Conservation (phyloP, 176 grass and related monocot genomes). For the Carex littledalei region DNA sequence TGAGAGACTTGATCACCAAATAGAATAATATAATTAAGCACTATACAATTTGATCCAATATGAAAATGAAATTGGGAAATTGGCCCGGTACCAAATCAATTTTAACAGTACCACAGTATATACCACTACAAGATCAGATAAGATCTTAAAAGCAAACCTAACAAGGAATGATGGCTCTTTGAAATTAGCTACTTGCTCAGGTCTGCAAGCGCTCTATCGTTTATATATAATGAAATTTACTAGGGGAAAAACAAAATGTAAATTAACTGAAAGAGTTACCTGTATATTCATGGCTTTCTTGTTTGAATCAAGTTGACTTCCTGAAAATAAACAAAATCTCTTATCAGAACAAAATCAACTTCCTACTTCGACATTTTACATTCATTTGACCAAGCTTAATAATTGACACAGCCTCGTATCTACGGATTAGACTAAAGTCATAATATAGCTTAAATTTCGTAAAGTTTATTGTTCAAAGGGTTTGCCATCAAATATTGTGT, state of each 20-base stretch:
- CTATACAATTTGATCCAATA: background rate
- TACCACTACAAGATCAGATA: background rate
- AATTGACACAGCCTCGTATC: background rate
- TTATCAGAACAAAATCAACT: background rate
- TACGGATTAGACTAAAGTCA: background rate
- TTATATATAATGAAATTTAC: background rate
- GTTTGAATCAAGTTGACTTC: conserved; percentile 56
- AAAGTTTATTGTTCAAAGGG: background rate
- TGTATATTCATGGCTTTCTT: conserved; percentile 69
- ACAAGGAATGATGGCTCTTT: background rate
- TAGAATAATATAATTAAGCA: background rate
- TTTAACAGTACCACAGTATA: background rate
- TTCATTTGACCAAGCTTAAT: background rate
- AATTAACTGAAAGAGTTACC: conserved; percentile 23
- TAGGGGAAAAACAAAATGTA: background rate
- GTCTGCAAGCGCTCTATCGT: background rate
- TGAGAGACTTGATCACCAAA: background rate
- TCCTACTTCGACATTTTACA: background rate
- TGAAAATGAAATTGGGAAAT: background rate
- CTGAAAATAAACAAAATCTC: background rate
- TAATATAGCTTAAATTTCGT: background rate
- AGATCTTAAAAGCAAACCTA: background rate
- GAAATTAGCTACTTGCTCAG: background rate
- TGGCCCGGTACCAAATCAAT: background rate
- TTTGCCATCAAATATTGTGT: background rate